Percentiles rank a stretch among this genome's conserved stretches.
Evolutionary conservation across 2,329 filamentous ascomycete genomes (phyloP).

Genomic region (Penicillium thymicola): DNA sequence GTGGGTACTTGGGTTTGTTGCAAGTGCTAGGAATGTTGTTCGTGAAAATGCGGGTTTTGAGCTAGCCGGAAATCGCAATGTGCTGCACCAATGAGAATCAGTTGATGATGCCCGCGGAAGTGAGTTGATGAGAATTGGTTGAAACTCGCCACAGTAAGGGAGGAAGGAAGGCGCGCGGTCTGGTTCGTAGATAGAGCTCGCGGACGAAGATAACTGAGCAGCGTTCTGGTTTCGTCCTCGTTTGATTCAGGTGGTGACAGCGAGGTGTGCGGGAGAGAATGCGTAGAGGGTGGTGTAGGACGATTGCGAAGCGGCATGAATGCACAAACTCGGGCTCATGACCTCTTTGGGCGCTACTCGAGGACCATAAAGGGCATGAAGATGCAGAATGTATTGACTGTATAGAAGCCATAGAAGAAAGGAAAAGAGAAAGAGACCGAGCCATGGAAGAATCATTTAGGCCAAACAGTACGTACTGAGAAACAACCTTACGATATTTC

Average conservation of each 20-base stretch:
- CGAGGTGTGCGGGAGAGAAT: background rate
- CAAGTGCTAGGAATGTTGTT: background rate
- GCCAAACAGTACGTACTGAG: background rate
- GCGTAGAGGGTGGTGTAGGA: background rate
- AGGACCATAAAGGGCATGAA: background rate
- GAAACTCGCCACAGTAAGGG: background rate
- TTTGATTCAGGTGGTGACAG: background rate
- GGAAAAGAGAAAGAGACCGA: background rate
- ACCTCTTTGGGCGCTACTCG: background rate
- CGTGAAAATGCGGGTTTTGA: background rate
- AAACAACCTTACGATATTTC: background rate
- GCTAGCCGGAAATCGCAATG: background rate
- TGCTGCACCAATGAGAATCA: background rate
- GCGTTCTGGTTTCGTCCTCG: background rate
- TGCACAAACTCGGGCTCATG: background rate
- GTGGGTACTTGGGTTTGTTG: background rate
- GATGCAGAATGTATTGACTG: background rate
- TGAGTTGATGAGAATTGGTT: too few relatives aligned
- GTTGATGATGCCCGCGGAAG: too few relatives aligned
- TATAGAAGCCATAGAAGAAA: background rate
- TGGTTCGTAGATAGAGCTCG: background rate
- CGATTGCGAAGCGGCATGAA: background rate
- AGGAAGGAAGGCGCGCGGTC: background rate
- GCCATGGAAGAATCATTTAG: background rate
- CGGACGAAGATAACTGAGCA: background rate